Percentiles rank a stretch among this genome's conserved stretches.
phyloP scores from a whole-genome alignment of 2,329 filamentous ascomycete species.

The Spiromastix sp. region DNA sequence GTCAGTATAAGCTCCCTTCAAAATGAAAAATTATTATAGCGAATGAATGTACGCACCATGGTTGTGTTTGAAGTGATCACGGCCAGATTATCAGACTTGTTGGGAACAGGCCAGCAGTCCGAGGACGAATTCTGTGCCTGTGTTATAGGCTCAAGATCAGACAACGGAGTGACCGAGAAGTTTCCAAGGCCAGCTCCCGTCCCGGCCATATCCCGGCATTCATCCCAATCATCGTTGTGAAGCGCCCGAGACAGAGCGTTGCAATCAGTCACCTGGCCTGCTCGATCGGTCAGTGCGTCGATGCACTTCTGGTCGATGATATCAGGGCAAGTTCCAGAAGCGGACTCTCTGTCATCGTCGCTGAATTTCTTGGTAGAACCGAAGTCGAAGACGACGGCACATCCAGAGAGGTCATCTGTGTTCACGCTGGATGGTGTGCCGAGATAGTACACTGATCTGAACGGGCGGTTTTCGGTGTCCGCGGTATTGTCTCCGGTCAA shows the following conservation, averaged over 20 bases:
- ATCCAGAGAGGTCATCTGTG: conserved; percentile 6
- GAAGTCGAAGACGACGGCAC: conserved; percentile 13
- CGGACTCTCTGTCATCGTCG: conserved; percentile 4
- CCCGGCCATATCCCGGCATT: too few relatives aligned
- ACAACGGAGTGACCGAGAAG: too few relatives aligned
- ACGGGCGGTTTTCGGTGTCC: conserved; percentile 2
- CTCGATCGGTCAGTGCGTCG: conserved; percentile 7
- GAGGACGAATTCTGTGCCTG: too few relatives aligned
- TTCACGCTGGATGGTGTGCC: conserved; percentile 7
- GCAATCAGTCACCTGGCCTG: conserved; percentile 1
- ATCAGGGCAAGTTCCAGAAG: conserved; percentile 9
- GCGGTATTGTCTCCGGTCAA: not conserved
- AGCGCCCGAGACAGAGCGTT: too few relatives aligned
- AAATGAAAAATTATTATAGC: not conserved
- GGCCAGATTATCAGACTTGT: too few relatives aligned
- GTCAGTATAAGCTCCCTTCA: conserved; percentile 7
- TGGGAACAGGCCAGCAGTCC: too few relatives aligned
- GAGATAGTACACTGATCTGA: conserved; percentile 12
- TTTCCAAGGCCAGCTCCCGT: too few relatives aligned
- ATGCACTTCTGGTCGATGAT: conserved; percentile 11
- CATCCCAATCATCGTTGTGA: too few relatives aligned
- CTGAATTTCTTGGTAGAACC: conserved; percentile 7
- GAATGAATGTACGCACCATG: too few relatives aligned
- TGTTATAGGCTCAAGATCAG: too few relatives aligned
- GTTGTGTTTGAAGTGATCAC: too few relatives aligned